Evolutionary conservation across 2,329 filamentous ascomycete species (phyloP), one percentile per base, ranked within the genome.

Genomic region (Colletotrichum plurivorum): DNA sequence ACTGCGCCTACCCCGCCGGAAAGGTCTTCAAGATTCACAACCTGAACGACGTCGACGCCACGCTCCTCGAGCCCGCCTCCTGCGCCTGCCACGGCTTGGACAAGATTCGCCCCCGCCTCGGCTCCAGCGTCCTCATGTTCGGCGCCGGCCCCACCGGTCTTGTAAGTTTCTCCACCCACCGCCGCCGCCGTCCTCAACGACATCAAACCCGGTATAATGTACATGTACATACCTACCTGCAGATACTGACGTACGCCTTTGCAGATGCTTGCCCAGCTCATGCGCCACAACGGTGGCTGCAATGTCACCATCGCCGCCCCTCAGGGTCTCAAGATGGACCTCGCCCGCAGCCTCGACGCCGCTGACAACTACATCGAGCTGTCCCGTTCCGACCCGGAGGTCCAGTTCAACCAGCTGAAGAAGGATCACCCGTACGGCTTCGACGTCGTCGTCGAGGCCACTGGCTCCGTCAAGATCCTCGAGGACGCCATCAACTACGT

Each of bases 401-500:
- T 84, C 16, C 89, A 92, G 75, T 91, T 92, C 78, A 81, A 86
- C 52, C 82, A 89, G 74, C 81, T 94, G 70, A 90, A 89, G 81
- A 80, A 82, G 49, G 85, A 89, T 53, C 89, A 93, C 78, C 90
- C 91, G 0, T 89, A 93, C 74, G 92, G 92, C 4, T 94, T 94
- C 76, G 91, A 94, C 18, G 51, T 60, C 81, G 83, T 92, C 25
- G 86, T 92, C 22, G 90, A 93, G 82, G 91, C 91, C 43, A 93
- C 91, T 13, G 92, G 92, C 18, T 91, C 87, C 59, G 83, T 88
- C 53, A 89, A 89, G 78, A 90, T 94, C 56, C 85, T 94, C 3
- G 91, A 93, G 76, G 87, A 91, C 74, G 84, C 90, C 31, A 92
- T 94, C 78, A 85, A 93, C 80, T 93, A 92, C 76, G 89, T 92